Evolutionary conservation across 192 early-diverging fungal genomes (phyloP).

Genomic region (Coemansia sp.): DNA sequence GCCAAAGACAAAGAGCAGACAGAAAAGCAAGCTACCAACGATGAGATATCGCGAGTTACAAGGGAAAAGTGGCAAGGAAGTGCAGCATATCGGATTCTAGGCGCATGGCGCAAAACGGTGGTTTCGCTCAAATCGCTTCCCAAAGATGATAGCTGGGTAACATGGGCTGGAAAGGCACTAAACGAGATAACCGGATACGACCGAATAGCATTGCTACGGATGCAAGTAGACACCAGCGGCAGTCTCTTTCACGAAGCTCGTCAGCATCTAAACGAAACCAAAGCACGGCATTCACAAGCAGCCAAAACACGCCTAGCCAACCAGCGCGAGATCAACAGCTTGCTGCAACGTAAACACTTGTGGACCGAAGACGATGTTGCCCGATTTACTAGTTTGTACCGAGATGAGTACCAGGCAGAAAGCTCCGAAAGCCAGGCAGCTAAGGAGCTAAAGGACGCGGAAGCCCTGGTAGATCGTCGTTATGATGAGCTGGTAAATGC

Average conservation of each 20-base stretch:
- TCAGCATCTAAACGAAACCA: slow-evolving; percentile 47
- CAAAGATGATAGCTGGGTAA: slow-evolving; percentile 44
- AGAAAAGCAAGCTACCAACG: not conserved
- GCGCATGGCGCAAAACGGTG: slow-evolving; percentile 9
- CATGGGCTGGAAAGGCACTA: slow-evolving; percentile 48
- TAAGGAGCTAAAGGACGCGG: slow-evolving; percentile 54
- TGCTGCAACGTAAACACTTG: slow-evolving; percentile 73
- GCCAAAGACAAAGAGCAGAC: too few species aligned
- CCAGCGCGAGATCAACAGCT: slow-evolving; percentile 74
- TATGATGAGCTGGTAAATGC: slow-evolving; percentile 63
- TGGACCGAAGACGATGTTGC: slow-evolving; percentile 74
- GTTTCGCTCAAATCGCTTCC: slow-evolving; percentile 17
- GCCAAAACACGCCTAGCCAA: slow-evolving; percentile 58
- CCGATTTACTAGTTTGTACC: slow-evolving; percentile 73
- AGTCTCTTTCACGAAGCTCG: slow-evolving; percentile 53
- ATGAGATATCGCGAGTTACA: slow-evolving; percentile 9
- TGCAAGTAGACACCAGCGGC: slow-evolving; percentile 56
- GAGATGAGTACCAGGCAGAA: slow-evolving; percentile 66
- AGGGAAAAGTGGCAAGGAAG: slow-evolving; percentile 19
- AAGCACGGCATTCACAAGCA: slow-evolving; percentile 57
- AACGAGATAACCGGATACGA: slow-evolving; percentile 74
- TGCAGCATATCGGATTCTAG: slow-evolving; percentile 2
- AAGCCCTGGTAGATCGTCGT: slow-evolving; percentile 61
- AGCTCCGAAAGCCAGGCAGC: slow-evolving; percentile 49
- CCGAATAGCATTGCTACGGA: slow-evolving; percentile 63